phyloP scores from a whole-genome alignment of 2,329 filamentous ascomycete species.

The Salinomyces thailandicus region DNA sequence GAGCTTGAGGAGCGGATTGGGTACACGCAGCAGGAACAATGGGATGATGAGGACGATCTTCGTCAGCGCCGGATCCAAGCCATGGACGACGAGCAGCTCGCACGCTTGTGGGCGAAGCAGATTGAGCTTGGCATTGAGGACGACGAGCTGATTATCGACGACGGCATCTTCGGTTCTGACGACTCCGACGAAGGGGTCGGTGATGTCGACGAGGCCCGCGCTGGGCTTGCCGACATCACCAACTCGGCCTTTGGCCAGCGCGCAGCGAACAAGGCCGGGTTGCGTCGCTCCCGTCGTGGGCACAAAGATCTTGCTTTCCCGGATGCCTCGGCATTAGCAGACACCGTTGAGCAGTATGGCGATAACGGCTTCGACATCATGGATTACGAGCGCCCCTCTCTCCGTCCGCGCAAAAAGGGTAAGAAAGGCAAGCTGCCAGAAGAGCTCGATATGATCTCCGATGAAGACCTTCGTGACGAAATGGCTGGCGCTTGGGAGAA shows the following conservation, averaged over 20 bases:
- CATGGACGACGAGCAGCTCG: constrained; percentile 52
- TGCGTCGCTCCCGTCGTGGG: constrained; percentile 7
- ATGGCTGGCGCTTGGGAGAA: constrained; percentile 33
- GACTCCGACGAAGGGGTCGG: constrained; percentile 16
- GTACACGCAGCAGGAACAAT: constrained; percentile 24
- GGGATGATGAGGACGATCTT: constrained; percentile 34
- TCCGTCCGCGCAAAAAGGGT: constrained; percentile 56
- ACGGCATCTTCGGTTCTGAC: constrained; percentile 26
- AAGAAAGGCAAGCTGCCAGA: constrained; percentile 36
- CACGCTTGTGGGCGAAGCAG: constrained; percentile 50
- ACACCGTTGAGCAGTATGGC: constrained; percentile 51
- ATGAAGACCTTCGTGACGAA: constrained; percentile 33
- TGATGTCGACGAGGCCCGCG: constrained; percentile 22
- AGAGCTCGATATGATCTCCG: constrained; percentile 31
- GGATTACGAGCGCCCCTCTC: constrained; percentile 64
- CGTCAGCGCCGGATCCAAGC: constrained; percentile 28
- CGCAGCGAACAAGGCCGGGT: constrained; percentile 13
- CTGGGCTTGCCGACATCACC: constrained; percentile 20
- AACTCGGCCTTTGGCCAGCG: constrained; percentile 11
- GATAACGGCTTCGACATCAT: constrained; percentile 72
- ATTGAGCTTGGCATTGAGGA: constrained; percentile 52
- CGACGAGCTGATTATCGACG: constrained; percentile 48
- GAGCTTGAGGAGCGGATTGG: constrained; percentile 26
- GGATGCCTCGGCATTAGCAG: constrained; percentile 46
- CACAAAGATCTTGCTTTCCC: constrained; percentile 35